Base-by-base conservation (phyloP, 169 alveolate genomes). In the Eimeria sp. region DNA sequence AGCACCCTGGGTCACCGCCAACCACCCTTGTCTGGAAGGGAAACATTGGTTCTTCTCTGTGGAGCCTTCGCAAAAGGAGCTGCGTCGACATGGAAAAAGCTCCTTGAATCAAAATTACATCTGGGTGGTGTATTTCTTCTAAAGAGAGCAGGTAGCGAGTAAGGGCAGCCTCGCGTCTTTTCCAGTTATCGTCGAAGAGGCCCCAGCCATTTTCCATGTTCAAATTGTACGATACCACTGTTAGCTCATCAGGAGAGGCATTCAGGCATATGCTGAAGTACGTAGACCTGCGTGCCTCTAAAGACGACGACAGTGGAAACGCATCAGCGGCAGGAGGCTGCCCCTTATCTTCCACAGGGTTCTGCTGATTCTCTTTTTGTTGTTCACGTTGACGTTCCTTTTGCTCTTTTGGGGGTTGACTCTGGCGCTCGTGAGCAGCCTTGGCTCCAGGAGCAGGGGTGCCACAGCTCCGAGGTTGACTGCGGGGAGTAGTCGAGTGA, bases 151-250 rank as follows among this genome's bases (percentile, higher is more conserved):
- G 30, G 90, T 80, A 90, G 66, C 87, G 95, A 60, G 37, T 25
- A 13, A 95, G 85, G 58, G 94, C 91, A 33, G 87, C 95, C 95
- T 90, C 96, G 37, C 97, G 71, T 43, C 95, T 95, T 72, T 68
- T 56, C 95, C 96, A 90, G 85, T 95, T 95, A 27, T 66, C 95
- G n/a, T 78, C 68, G 30, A 95, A 80, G 0, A 90, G 30, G 72
- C 90, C 85, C 74, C 96, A 85, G 95, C 95, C 27, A 46, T 71
- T 96, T 30, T 77, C 94, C 95, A 97, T 96, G 91, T 74, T 95
- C 37, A 95, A 52, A 77, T 95, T 96, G 60, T 97, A 97, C 66
- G 98, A 82, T 16, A 97, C 71, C 25, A 97, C 90, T 25, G 96
- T 97, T 66, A 97, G 95, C 91, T 95, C 95, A 27, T 74, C 90